Percentiles rank a stretch among this genome's conserved stretches.
These are phyloP conservation scores for Panaeolus cyanescens DNA, from an alignment of 768 basidiomycete species.

Conservation along the genomic window DNA sequence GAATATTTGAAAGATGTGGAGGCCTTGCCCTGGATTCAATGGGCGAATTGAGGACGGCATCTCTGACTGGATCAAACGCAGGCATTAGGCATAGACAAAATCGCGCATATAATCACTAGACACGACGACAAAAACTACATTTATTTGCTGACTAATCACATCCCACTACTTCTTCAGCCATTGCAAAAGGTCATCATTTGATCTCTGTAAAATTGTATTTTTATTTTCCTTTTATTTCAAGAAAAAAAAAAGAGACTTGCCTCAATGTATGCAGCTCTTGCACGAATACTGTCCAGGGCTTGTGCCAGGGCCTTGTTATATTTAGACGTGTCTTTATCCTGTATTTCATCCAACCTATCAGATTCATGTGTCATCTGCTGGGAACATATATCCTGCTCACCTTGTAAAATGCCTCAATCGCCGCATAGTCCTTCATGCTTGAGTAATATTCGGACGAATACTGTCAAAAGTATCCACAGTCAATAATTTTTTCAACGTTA, in stretches of 20 bases:
- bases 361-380: constrained; percentile 16
- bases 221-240: neutral
- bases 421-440: constrained; percentile 66
- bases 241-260: constrained; percentile 32
- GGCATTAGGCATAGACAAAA: constrained; percentile 44
- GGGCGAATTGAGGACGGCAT: constrained; percentile 83
- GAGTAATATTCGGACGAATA: constrained; percentile 49
- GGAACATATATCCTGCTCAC: constrained; percentile 33
- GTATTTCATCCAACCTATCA: constrained; percentile 4
- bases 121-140: neutral
- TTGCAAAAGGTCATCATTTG: constrained; percentile 51
- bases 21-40: constrained; percentile 36
- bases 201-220: constrained; percentile 47
- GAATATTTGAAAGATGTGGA: constrained; percentile 30
- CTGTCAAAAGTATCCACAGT: constrained; percentile 18
- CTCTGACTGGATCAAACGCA: constrained; percentile 84
- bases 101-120: constrained; percentile 5
- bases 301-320: constrained; percentile 67
- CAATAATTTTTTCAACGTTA: neutral
- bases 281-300: constrained; percentile 65
- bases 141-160: constrained; percentile 14
- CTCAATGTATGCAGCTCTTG: constrained; percentile 63
- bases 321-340: constrained; percentile 72
- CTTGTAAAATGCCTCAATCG: constrained; percentile 74
- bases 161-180: constrained; percentile 52